Evolutionary conservation across 495 filamentous ascomycete genomes (phyloP).

Genomic region (Haplographium delicatum): DNA sequence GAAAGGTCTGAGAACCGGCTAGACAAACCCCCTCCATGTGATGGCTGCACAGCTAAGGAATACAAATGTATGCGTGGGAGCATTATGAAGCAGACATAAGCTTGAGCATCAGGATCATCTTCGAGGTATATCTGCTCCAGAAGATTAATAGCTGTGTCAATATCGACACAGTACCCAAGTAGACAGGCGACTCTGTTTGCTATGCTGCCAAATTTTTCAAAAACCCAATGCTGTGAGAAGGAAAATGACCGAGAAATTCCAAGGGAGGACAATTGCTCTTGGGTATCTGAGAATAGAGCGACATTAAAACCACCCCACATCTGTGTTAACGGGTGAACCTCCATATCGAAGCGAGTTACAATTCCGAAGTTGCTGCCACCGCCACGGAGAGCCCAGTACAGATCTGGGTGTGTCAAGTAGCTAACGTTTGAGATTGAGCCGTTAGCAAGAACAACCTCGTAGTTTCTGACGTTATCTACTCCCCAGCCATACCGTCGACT

Average conservation of each 20-base stretch:
- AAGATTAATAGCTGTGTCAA: neutral
- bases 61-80: neutral
- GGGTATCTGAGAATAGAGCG: neutral
- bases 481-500: constrained; percentile 36
- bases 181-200: neutral
- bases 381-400: constrained; percentile 51
- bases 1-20: neutral
- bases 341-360: constrained; percentile 42
- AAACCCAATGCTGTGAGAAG: too few species aligned
- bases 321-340: neutral
- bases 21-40: too few species aligned
- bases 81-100: neutral
- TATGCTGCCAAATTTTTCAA: too few species aligned
- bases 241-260: too few species aligned
- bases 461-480: constrained; percentile 43
- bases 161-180: neutral
- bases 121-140: too few species aligned
- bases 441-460: constrained; percentile 45
- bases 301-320: neutral
- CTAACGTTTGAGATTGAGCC: constrained; percentile 37
- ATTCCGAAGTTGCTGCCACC: constrained; percentile 50
- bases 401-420: constrained; percentile 32
- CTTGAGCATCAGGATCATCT: neutral
- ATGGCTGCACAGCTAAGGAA: neutral
- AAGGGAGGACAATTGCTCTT: neutral